Evolutionary conservation across 2,329 filamentous ascomycete species (phyloP).

Genomic region (Myriosclerotinia duriaeana): DNA sequence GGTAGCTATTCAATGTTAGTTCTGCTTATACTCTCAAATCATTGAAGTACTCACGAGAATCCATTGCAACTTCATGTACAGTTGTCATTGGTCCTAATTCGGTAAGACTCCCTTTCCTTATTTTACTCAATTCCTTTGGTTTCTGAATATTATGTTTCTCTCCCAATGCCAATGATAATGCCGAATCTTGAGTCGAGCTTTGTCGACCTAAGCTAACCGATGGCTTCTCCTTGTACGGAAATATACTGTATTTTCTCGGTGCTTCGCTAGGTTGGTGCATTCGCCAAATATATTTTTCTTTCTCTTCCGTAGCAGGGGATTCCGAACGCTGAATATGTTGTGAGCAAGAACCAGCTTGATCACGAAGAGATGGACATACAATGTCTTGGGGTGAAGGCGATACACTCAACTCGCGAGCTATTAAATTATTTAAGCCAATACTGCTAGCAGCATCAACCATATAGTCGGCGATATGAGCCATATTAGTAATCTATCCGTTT

Average conservation of each 20-base stretch:
- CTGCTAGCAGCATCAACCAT: conserved; percentile 19
- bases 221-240: conserved; percentile 51
- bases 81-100: conserved; percentile 68
- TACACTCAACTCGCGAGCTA: conserved; percentile 19
- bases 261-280: conserved; percentile 55
- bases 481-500: conserved; percentile 26
- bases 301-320: conserved; percentile 30
- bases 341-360: conserved; percentile 24
- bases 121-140: conserved; percentile 57
- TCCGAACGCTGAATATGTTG: conserved; percentile 32
- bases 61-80: conserved; percentile 66
- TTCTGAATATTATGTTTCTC: conserved; percentile 46
- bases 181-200: conserved; percentile 47
- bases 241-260: conserved; percentile 59
- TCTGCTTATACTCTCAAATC: conserved; percentile 18
- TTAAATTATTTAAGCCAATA: conserved; percentile 37
- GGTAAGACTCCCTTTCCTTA: conserved; percentile 63
- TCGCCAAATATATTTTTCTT: conserved; percentile 57
- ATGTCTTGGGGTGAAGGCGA: conserved; percentile 44
- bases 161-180: conserved; percentile 43
- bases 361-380: conserved; percentile 31
- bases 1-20: conserved; percentile 51
- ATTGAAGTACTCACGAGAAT: conserved; percentile 59
- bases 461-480: conserved; percentile 21
- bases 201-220: conserved; percentile 45